Conservation (phyloP, 176 grass and related monocot species). For the Avena atlantica region DNA sequence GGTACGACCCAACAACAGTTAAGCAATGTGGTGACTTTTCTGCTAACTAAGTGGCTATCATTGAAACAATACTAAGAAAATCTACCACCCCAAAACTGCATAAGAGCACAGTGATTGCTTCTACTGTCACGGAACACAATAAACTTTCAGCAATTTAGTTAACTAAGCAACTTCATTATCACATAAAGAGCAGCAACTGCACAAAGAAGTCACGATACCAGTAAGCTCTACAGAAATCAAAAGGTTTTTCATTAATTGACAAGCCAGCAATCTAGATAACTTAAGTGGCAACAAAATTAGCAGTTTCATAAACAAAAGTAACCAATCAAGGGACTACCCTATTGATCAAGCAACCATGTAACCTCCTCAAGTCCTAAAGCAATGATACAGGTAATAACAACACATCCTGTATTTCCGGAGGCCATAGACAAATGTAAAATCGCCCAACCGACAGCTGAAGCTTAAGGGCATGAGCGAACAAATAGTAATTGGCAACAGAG, state of each 20-base stretch:
- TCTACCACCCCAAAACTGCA: background rate
- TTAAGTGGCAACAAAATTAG: slow-evolving; percentile 5
- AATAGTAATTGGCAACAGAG: background rate
- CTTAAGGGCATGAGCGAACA: slow-evolving; percentile 11
- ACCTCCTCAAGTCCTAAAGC: background rate
- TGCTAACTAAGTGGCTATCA: background rate
- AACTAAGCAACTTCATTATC: slow-evolving; percentile 29
- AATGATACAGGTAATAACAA: background rate
- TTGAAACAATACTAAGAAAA: background rate
- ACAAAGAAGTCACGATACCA: background rate
- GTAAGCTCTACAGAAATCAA: background rate
- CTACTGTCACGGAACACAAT: background rate
- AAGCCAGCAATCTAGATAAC: slow-evolving; percentile 17
- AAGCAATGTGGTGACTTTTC: background rate
- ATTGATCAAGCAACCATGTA: background rate
- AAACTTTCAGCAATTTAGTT: background rate
- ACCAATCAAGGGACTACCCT: background rate
- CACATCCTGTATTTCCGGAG: no score
- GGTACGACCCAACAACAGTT: background rate
- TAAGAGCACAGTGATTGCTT: background rate
- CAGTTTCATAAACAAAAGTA: background rate
- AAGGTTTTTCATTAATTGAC: background rate
- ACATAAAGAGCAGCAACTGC: slow-evolving; percentile 15
- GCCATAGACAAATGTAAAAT: background rate
- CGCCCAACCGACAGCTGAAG: background rate